Conservation (phyloP, 768 basidiomycete species). For the Hygrocybe punicea region DNA sequence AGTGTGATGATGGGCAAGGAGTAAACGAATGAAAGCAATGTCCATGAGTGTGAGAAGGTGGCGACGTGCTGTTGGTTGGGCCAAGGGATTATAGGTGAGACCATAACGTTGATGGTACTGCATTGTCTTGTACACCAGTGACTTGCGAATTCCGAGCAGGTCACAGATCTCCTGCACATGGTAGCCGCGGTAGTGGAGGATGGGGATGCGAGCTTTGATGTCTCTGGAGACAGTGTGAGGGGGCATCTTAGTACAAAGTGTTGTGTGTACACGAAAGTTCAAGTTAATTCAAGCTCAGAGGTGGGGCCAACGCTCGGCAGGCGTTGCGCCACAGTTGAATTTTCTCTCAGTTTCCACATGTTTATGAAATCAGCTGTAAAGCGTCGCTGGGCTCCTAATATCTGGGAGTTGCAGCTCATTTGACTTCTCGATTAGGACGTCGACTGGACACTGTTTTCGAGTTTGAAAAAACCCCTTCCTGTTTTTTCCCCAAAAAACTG, state of each 20-base stretch:
- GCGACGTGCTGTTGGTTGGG: background rate
- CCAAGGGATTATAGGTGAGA: constrained; percentile 2
- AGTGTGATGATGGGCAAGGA: constrained; percentile 3
- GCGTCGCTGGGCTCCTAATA: no score
- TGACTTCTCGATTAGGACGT: no score
- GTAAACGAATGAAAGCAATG: constrained; percentile 5
- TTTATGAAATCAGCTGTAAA: no score
- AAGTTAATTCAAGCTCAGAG: background rate
- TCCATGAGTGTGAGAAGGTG: constrained; percentile 4
- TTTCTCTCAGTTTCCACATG: no score
- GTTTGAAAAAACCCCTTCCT: no score
- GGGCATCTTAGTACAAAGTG: no score
- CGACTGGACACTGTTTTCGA: no score
- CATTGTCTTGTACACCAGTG: constrained; percentile 10
- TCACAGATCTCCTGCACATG: constrained; percentile 17
- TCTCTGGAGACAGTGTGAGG: constrained; percentile 1
- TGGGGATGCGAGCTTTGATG: constrained; percentile 18
- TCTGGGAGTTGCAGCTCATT: no score
- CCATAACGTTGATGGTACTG: background rate
- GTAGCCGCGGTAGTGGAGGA: constrained; percentile 12
- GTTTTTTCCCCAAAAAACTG: no score
- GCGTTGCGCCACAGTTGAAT: no score
- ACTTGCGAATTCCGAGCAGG: constrained; percentile 19
- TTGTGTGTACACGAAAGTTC: no score
- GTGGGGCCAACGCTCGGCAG: no score